phyloP scores from a whole-genome alignment of 352 stramenopile species.

The Hyaloperonospora arabidopsidis region DNA sequence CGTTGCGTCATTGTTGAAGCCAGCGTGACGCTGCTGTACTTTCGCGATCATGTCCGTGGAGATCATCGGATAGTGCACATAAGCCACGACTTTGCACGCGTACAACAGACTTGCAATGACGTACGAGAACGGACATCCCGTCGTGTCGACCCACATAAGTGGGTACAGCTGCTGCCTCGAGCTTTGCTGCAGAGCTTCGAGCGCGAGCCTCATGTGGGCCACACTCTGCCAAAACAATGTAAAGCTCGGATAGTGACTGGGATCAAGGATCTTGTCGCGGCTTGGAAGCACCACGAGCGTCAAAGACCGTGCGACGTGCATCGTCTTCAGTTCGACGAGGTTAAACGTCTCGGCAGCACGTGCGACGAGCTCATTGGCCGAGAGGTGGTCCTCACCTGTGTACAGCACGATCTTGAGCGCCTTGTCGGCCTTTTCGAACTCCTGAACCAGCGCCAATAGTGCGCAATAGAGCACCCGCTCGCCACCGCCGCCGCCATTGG shows the following conservation, averaged over 20 bases:
- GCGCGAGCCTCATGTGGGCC: slow-evolving; percentile 87
- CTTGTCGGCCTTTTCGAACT: slow-evolving; percentile 22
- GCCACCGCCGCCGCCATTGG: slow-evolving; percentile 92
- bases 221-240: slow-evolving; percentile 95
- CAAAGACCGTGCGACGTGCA: slow-evolving; percentile 42
- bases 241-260: slow-evolving; percentile 78
- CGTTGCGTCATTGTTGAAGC: slow-evolving; percentile 91
- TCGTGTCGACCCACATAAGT: slow-evolving; percentile 96
- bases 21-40: slow-evolving; percentile 84
- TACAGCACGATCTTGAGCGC: slow-evolving; percentile 54
- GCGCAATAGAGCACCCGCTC: slow-evolving; percentile 98
- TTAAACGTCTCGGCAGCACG: slow-evolving; percentile 81
- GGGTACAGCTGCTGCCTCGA: slow-evolving; percentile 41
- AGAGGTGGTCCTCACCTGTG: slow-evolving; percentile 68
- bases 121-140: slow-evolving; percentile 96
- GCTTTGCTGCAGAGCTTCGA: slow-evolving; percentile 72
- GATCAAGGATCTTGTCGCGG: slow-evolving; percentile 57
- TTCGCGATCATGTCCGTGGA: slow-evolving; percentile 96
- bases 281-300: slow-evolving; percentile 71
- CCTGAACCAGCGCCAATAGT: slow-evolving; percentile 76
- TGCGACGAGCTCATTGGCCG: slow-evolving; percentile 56
- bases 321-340: slow-evolving; percentile 56
- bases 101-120: slow-evolving; percentile 84
- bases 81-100: slow-evolving; percentile 86
- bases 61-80: slow-evolving; percentile 99